Evolutionary conservation across 129 eudicot genomes (phyloP).

Genomic region (Cynara cardunculus): DNA sequence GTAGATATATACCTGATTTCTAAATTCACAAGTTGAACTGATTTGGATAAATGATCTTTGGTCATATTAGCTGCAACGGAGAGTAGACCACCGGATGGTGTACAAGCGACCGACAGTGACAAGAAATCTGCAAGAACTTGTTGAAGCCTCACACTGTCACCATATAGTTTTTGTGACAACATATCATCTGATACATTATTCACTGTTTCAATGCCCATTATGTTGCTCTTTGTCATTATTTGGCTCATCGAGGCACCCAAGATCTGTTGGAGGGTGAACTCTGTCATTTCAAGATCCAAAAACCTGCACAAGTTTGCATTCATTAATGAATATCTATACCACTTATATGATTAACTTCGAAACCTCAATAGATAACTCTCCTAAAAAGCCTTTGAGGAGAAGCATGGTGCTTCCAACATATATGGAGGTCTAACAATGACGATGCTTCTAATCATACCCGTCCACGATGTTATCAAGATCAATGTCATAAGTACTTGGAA

Average conservation of each 20-base stretch:
- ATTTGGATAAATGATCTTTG: constrained; percentile 61
- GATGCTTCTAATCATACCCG: too few relatives aligned
- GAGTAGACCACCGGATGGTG: constrained; percentile 72
- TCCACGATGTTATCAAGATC: background rate
- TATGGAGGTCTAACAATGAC: too few relatives aligned
- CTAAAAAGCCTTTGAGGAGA: background rate
- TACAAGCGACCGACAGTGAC: constrained; percentile 53
- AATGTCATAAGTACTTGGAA: background rate
- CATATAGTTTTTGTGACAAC: constrained; percentile 57
- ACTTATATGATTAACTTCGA: background rate
- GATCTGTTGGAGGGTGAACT: constrained; percentile 70
- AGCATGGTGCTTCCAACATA: too few relatives aligned
- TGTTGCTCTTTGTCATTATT: constrained; percentile 70
- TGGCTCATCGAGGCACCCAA: constrained; percentile 80
- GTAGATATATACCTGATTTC: constrained; percentile 60
- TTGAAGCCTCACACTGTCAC: constrained; percentile 83
- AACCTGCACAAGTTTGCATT: constrained; percentile 37
- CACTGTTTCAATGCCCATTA: constrained; percentile 59
- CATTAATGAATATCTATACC: background rate
- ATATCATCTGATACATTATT: constrained; percentile 39
- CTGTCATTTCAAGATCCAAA: constrained; percentile 93
- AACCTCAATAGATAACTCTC: background rate
- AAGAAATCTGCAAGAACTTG: constrained; percentile 86
- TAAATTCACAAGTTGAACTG: constrained; percentile 73
- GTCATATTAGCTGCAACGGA: constrained; percentile 45